A percentile compares a stretch with the other conserved stretches of the same genome.
Conservation (phyloP, 306 rosid genomes). For the Castanospermum australe region DNA sequence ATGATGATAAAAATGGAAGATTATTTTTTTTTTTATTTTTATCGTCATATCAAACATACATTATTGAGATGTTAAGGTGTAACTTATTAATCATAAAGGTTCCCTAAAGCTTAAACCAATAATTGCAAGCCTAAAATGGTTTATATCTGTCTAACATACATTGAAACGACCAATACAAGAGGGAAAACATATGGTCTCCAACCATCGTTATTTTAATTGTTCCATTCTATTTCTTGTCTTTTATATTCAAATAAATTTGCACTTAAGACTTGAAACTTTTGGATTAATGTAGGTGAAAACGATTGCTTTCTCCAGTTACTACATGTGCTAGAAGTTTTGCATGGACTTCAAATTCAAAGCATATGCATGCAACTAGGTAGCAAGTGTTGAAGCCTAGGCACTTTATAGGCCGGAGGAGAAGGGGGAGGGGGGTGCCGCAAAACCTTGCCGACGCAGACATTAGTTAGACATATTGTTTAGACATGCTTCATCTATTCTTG, state of each 20-base stretch:
- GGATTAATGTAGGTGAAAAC: too few relatives aligned
- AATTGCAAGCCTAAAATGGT: not conserved
- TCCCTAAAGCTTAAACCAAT: slow-evolving; percentile 2
- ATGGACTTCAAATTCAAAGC: not conserved
- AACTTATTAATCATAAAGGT: not conserved
- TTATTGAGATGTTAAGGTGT: too few relatives aligned
- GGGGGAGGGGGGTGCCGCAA: not conserved
- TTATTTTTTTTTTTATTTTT: too few relatives aligned
- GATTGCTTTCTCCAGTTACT: not conserved
- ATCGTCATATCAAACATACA: too few relatives aligned
- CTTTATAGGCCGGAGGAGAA: not conserved
- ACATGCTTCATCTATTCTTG: not conserved
- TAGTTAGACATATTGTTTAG: not conserved
- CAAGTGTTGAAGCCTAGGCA: not conserved
- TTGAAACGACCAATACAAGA: not conserved
- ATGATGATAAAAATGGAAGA: too few relatives aligned
- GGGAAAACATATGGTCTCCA: not conserved
- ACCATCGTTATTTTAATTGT: not conserved
- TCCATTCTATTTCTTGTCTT: not conserved
- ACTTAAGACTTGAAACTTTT: too few relatives aligned
- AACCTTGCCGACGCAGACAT: not conserved
- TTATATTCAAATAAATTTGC: not conserved
- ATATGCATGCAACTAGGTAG: not conserved
- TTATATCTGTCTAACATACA: not conserved
- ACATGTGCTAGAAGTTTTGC: not conserved